Evolutionary conservation across 108 stramenopile species (phyloP).

Genomic region (Skeletonema tropicum): DNA sequence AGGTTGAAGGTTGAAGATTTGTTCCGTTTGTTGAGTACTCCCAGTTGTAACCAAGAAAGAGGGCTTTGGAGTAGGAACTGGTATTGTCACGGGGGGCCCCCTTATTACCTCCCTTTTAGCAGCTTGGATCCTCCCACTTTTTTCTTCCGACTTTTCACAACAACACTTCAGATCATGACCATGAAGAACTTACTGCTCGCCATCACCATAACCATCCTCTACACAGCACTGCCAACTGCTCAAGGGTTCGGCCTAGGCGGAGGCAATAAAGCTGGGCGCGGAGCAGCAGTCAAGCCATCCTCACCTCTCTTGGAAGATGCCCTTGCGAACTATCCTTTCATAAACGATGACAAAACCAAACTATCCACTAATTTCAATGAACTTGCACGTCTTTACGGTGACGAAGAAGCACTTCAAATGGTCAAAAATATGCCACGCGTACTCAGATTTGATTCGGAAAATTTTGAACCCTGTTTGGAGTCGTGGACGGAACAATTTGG

Average conservation of each 20-base stretch:
- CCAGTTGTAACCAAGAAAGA: too few relatives aligned
- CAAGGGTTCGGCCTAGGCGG: neutral
- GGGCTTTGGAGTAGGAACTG: too few relatives aligned
- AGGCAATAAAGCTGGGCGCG: neutral
- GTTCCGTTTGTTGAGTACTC: too few relatives aligned
- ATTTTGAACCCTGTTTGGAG: constrained; percentile 18
- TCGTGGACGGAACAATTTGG: constrained; percentile 27
- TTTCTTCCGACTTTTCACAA: too few relatives aligned
- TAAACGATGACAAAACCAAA: constrained; percentile 13
- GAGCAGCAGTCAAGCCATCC: neutral
- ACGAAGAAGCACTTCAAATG: constrained; percentile 18
- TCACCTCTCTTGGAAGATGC: constrained; percentile 20
- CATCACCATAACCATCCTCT: too few relatives aligned
- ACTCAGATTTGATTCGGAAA: constrained; percentile 4
- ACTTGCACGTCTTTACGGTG: constrained; percentile 24
- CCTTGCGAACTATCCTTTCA: constrained; percentile 1
- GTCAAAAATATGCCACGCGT: constrained; percentile 5
- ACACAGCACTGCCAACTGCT: neutral
- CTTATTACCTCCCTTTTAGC: too few relatives aligned
- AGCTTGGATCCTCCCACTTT: too few relatives aligned
- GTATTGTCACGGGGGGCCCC: too few relatives aligned
- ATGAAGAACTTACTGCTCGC: too few relatives aligned
- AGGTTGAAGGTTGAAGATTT: neutral
- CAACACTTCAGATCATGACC: too few relatives aligned
- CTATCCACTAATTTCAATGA: constrained; percentile 14